phyloP scores from a whole-genome alignment of 257 asterid genomes.

The Salvia splendens region DNA sequence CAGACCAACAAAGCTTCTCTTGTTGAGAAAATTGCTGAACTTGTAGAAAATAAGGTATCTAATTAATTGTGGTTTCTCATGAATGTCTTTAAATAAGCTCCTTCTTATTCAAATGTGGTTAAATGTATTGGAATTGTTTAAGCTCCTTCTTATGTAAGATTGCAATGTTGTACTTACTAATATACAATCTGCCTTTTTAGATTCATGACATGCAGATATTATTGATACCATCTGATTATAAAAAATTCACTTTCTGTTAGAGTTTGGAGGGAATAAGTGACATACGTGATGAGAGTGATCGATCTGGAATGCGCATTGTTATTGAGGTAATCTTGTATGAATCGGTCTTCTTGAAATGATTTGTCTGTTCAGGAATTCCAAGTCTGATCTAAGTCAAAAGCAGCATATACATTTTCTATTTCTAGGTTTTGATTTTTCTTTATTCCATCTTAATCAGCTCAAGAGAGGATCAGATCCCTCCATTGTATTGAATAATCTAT shows the following conservation, averaged over 20 bases:
- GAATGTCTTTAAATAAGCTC: conserved; percentile 20
- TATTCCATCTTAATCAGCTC: conserved; percentile 52
- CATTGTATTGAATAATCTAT: conserved; percentile 82
- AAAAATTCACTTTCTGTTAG: conserved; percentile 43
- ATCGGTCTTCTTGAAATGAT: conserved; percentile 20
- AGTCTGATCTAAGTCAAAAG: not conserved
- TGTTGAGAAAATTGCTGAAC: conserved; percentile 93
- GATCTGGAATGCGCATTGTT: conserved; percentile 94
- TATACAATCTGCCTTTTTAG: conserved; percentile 1
- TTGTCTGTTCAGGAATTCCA: conserved; percentile 25
- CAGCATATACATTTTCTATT: conserved; percentile 1
- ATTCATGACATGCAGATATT: conserved; percentile 21
- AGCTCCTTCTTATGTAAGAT: not conserved
- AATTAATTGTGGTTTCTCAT: conserved; percentile 16
- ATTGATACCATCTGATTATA: conserved; percentile 22
- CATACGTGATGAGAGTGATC: conserved; percentile 99
- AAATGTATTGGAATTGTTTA: conserved; percentile 11
- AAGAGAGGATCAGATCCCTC: conserved; percentile 92
- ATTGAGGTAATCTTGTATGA: conserved; percentile 68
- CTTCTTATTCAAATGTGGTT: conserved; percentile 10
- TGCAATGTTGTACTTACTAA: conserved; percentile 1
- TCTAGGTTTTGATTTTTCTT: conserved; percentile 26
- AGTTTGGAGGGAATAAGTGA: conserved; percentile 93
- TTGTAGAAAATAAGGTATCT: conserved; percentile 86
- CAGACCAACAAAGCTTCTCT: conserved; percentile 97